phyloP scores from a whole-genome alignment of 257 asterid genomes.

The Thymus quinquecostatus region DNA sequence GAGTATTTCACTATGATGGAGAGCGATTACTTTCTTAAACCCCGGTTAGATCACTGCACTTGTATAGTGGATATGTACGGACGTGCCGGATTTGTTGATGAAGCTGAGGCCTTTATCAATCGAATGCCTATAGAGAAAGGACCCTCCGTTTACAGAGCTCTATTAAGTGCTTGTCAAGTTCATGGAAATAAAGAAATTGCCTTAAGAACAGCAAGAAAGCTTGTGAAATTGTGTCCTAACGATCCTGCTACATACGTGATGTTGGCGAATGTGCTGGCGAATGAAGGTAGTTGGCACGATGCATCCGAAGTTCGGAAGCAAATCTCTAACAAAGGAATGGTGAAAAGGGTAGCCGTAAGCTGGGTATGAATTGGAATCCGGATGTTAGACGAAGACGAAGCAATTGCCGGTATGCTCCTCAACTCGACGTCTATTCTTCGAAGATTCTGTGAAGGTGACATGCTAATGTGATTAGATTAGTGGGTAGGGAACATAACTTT shows the following conservation, averaged over 20 bases:
- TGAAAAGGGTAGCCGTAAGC: constrained; percentile 58
- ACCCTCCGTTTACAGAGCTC: constrained; percentile 50
- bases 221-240: constrained; percentile 51
- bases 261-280: constrained; percentile 60
- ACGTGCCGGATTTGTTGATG: constrained; percentile 59
- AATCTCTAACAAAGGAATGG: constrained; percentile 50
- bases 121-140: constrained; percentile 56
- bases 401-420: background rate
- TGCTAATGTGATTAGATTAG: background rate
- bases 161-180: constrained; percentile 48
- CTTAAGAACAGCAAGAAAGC: constrained; percentile 50
- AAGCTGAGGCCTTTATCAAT: constrained; percentile 59
- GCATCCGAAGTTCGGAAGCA: constrained; percentile 53
- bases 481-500: background rate
- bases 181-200: constrained; percentile 62
- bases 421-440: background rate
- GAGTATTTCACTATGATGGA: constrained; percentile 59
- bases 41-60: constrained; percentile 61
- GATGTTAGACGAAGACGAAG: background rate
- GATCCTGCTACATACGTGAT: constrained; percentile 62
- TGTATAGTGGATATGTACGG: constrained; percentile 68
- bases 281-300: constrained; percentile 63
- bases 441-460: background rate
- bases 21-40: constrained; percentile 39
- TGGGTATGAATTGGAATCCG: constrained; percentile 43